phyloP scores from a whole-genome alignment of 1,139 yeast species.

The Citeromyces hawaiiensis region DNA sequence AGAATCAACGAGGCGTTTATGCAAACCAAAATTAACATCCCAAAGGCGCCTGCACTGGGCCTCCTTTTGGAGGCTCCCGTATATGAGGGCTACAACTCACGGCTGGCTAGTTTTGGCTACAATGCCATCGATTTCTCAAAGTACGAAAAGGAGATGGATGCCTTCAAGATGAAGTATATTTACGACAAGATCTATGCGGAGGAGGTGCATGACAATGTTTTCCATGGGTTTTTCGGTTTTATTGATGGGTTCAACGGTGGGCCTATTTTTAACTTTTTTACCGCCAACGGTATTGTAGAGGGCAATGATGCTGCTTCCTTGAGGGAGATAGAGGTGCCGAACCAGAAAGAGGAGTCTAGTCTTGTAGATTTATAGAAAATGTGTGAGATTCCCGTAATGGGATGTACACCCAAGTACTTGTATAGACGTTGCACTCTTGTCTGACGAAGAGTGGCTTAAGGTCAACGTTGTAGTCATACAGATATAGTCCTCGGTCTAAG shows the following conservation, averaged over 20 bases:
- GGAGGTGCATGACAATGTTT: constrained; percentile 77
- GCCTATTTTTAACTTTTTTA: constrained; percentile 63
- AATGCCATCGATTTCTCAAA: constrained; percentile 60
- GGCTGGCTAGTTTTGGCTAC: constrained; percentile 67
- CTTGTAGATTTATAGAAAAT: not conserved
- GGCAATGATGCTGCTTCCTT: constrained; percentile 7
- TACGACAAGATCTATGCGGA: constrained; percentile 88
- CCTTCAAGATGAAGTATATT: constrained; percentile 75
- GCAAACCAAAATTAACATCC: constrained; percentile 67
- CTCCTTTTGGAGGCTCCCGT: constrained; percentile 84
- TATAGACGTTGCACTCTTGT: no score
- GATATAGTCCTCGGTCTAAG: no score
- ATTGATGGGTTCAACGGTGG: constrained; percentile 50
- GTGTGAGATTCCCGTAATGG: no score
- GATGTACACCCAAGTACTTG: no score
- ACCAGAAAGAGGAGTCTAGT: constrained; percentile 11
- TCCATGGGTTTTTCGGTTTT: constrained; percentile 79
- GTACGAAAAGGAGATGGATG: constrained; percentile 61
- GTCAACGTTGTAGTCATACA: no score
- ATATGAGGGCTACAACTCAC: constrained; percentile 70
- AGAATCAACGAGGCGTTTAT: constrained; percentile 75
- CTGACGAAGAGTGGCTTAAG: no score
- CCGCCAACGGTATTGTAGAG: constrained; percentile 41
- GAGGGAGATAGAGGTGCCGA: constrained; percentile 9
- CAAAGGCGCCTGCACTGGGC: constrained; percentile 97